These are phyloP conservation scores for Oryza australiensis DNA, from an alignment of 176 grass and related monocot species.

Conservation along the genomic window DNA sequence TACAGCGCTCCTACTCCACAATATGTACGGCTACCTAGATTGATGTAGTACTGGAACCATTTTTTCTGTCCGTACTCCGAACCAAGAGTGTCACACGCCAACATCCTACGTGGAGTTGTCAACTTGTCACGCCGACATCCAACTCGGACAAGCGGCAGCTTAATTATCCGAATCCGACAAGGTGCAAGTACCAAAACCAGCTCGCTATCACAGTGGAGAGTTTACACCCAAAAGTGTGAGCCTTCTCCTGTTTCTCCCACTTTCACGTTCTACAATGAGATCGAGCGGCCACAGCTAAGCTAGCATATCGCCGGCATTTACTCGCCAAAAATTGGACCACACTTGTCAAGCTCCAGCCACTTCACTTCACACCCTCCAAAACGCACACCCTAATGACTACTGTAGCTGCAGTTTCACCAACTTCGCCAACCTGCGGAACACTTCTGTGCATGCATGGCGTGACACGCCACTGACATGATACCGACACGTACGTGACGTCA, in stretches of 20 bases:
- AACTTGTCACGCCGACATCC: not conserved
- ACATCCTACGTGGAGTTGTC: not conserved
- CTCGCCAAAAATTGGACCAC: not conserved
- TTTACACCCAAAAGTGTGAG: constrained; percentile 29
- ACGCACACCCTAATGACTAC: not conserved
- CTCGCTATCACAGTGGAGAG: not conserved
- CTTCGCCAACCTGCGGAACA: not conserved
- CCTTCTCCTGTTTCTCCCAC: constrained; percentile 11
- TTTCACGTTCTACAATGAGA: constrained; percentile 5
- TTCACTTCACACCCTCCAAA: not conserved
- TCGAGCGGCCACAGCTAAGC: not conserved
- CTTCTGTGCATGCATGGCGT: not conserved
- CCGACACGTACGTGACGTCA: not conserved
- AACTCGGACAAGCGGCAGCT: not conserved
- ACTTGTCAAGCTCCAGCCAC: not conserved
- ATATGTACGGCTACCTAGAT: too few relatives aligned
- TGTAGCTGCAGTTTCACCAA: not conserved
- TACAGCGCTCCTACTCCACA: too few relatives aligned
- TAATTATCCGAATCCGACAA: constrained; percentile 35
- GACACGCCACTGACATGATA: too few relatives aligned
- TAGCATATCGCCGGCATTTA: not conserved
- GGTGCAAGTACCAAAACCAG: constrained; percentile 33
- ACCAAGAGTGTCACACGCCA: not conserved
- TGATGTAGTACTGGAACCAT: too few relatives aligned
- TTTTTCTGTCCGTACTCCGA: not conserved